Conservation (phyloP, 306 rosid species). For the Leucaena leucocephala region DNA sequence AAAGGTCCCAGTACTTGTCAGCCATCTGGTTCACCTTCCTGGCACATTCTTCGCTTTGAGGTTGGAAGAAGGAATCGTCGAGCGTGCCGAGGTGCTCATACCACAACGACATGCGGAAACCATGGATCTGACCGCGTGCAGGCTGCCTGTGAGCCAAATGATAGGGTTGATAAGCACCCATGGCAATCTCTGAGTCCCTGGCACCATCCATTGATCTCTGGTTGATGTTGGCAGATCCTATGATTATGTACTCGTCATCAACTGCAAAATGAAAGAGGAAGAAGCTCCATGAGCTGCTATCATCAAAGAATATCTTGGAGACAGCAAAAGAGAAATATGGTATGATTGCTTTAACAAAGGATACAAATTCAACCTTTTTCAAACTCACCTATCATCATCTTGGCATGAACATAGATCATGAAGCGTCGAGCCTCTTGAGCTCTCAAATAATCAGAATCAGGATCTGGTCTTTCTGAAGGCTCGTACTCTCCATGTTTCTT, state of each 20-base stretch:
- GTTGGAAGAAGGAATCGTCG: constrained; percentile 48
- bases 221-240: constrained; percentile 84
- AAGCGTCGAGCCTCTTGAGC: constrained; percentile 71
- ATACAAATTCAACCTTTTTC: constrained; percentile 2
- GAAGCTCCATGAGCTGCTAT: not conserved
- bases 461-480: constrained; percentile 63
- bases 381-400: constrained; percentile 75
- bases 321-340: not conserved
- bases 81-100: constrained; percentile 82
- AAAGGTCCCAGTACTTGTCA: constrained; percentile 75
- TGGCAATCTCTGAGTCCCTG: constrained; percentile 74
- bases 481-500: constrained; percentile 69
- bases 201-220: constrained; percentile 83
- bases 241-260: constrained; percentile 73
- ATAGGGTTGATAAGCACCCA: constrained; percentile 73
- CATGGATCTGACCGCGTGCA: constrained; percentile 69
- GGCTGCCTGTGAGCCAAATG: constrained; percentile 60
- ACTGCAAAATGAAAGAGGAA: constrained; percentile 43
- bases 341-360: constrained; percentile 16
- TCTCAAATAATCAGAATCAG: constrained; percentile 58
- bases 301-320: not conserved
- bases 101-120: constrained; percentile 75
- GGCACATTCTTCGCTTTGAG: constrained; percentile 60
- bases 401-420: constrained; percentile 81
- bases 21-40: constrained; percentile 64